Evolutionary conservation across 495 filamentous ascomycete genomes (phyloP).

Genomic region (Neurospora sp.): DNA sequence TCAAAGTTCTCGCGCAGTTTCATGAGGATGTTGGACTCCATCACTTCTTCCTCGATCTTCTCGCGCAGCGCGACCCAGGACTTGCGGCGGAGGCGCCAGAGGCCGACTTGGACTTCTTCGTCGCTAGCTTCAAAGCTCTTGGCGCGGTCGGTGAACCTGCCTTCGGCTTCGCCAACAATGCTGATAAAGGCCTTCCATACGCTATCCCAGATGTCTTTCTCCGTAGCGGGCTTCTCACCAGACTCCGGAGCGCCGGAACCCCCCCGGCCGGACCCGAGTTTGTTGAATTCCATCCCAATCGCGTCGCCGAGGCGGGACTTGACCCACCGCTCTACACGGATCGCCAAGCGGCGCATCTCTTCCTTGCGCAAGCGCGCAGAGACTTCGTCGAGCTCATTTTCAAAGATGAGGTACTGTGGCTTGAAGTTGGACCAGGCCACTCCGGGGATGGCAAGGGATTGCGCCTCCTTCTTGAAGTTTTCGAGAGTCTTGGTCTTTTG

Average conservation of each 20-base stretch:
- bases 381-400: constrained; percentile 80
- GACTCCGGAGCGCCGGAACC: constrained; percentile 69
- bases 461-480: constrained; percentile 67
- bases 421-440: constrained; percentile 67
- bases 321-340: constrained; percentile 86
- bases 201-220: constrained; percentile 91
- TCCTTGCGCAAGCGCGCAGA: constrained; percentile 74
- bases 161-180: constrained; percentile 78
- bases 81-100: constrained; percentile 86
- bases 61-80: constrained; percentile 83
- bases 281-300: constrained; percentile 89
- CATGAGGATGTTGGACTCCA: constrained; percentile 89
- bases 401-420: constrained; percentile 42
- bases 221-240: constrained; percentile 57
- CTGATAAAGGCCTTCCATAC: constrained; percentile 81
- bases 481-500: constrained; percentile 68
- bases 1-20: constrained; percentile 98
- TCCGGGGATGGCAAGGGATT: constrained; percentile 61
- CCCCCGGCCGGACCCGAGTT: constrained; percentile 73
- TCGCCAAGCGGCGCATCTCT: constrained; percentile 89
- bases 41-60: constrained; percentile 94
- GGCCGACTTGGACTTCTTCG: constrained; percentile 84
- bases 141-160: constrained; percentile 74
- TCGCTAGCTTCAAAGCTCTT: constrained; percentile 85
- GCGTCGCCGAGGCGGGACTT: constrained; percentile 75